Evolutionary conservation across 75 land plant species (phyloP).

Genomic region (Picea glauca): DNA sequence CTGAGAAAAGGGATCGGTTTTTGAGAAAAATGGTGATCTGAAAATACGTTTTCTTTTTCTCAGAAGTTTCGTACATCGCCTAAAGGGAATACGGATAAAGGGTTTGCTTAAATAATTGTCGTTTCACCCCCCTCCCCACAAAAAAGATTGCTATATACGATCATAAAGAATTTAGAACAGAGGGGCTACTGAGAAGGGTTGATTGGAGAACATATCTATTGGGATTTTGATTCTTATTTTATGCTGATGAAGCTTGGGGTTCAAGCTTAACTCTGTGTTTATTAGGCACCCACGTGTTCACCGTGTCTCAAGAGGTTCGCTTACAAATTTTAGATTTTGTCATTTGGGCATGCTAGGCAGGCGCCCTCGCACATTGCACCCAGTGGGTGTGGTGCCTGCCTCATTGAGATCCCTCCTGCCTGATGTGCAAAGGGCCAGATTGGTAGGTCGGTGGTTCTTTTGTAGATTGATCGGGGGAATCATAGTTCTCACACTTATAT

Average conservation of each 20-base stretch:
- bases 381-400: constrained; percentile 14
- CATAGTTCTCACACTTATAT: constrained; percentile 14
- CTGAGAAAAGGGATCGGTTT: neutral
- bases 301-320: neutral
- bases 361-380: constrained; percentile 16
- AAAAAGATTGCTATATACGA: no score
- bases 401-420: constrained; percentile 7
- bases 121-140: no score
- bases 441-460: constrained; percentile 6
- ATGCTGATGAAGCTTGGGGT: neutral
- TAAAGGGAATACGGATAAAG: neutral
- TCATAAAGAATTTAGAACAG: neutral
- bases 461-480: constrained; percentile 15
- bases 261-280: neutral
- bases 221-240: neutral
- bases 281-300: neutral
- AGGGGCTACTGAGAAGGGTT: neutral
- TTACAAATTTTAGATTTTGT: neutral
- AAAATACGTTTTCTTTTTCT: neutral
- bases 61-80: neutral
- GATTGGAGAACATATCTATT: neutral
- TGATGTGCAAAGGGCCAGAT: constrained; percentile 17
- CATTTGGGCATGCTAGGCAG: constrained; percentile 18
- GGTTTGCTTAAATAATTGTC: neutral
- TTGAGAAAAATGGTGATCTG: neutral